Evolutionary conservation across 441 rosid species (phyloP).

Genomic region (Dalechampia spathulata): DNA sequence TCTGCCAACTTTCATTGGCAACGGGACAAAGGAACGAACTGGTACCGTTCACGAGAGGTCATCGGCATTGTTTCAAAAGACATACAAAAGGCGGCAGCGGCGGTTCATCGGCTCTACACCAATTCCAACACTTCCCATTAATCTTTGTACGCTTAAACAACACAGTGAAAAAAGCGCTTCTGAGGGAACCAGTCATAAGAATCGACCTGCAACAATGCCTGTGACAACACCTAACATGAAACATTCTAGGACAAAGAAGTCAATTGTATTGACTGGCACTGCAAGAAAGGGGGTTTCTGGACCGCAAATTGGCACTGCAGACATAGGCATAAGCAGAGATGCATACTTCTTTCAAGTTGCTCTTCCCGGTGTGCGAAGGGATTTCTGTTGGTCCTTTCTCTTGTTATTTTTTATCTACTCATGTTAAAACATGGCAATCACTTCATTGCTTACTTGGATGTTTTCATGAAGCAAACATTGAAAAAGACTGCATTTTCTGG

Average conservation of each 20-base stretch:
- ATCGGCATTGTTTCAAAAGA: conserved; percentile 20
- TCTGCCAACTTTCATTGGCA: background rate
- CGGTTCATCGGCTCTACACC: conserved; percentile 11
- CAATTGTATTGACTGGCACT: conserved; percentile 31
- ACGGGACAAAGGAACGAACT: no score
- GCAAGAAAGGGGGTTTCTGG: conserved; percentile 29
- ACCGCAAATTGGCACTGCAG: conserved; percentile 42
- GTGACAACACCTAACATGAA: conserved; percentile 15
- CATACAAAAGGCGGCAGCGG: conserved; percentile 24
- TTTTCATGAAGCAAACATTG: background rate
- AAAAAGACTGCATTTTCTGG: background rate
- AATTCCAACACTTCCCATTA: conserved; percentile 2
- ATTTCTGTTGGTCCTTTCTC: conserved; percentile 28
- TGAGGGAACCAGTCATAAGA: conserved; percentile 15
- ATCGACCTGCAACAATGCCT: conserved; percentile 20
- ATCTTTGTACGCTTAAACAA: conserved; percentile 3
- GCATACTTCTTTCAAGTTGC: conserved; percentile 60
- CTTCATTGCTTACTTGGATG: background rate
- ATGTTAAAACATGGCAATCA: no score
- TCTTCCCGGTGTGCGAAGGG: conserved; percentile 50
- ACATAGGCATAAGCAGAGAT: conserved; percentile 47
- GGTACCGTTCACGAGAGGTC: no score
- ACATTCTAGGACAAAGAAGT: conserved; percentile 22
- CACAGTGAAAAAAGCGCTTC: conserved; percentile 9
- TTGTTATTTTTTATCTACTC: background rate